Evolutionary conservation across 345 rosid species (phyloP), one percentile per base, ranked within the genome.

Genomic region (Populus euphratica): DNA sequence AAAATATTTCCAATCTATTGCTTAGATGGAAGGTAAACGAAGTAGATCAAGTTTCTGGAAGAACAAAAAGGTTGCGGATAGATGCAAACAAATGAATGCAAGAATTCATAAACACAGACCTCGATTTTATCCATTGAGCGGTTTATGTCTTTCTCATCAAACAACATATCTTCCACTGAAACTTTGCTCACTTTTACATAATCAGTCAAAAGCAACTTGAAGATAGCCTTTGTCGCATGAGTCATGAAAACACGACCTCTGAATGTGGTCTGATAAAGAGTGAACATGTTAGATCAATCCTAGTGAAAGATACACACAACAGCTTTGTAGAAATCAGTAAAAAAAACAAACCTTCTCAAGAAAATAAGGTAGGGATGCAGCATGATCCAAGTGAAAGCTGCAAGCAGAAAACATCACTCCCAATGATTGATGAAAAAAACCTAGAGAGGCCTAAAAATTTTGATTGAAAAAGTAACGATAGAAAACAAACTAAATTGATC

Each of bases 381-480:
- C 99, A 84, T 95, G 99, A 87, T 93, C 99, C 92, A 95, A 87
- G 87, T 95, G 99, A 92, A 95, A 95, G 85, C 99, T 95, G 92
- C 91, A 90, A 76, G 67, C 9, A 44, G 71, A 77, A 78, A 75
- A 6, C 39, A 79, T 38, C 18, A 56, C 70, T 16, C 11, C 18
- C 50, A 33, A 59, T n/a, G 0, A 36, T 23, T 25, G 10, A 63
- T 50, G 12, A 35, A 9, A 39, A 8, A 70, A 75, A 63, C 4
- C 18, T 17, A 16, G 56, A 16, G 29, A 31, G 43, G 14, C 23
- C 5, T n/a, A 14, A 47, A 47, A 14, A 14, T 47, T 47, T 47
- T 47, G 52, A 18, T 47, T 47, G 18, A 14, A 47, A 47, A 47
- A 47, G 17, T 47, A 14, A 47, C 1, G 6, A 47, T 0, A 47